These are phyloP conservation scores for Linnemannia schmuckeri DNA, from an alignment of 192 early-diverging fungal genomes.

Conservation along the genomic window DNA sequence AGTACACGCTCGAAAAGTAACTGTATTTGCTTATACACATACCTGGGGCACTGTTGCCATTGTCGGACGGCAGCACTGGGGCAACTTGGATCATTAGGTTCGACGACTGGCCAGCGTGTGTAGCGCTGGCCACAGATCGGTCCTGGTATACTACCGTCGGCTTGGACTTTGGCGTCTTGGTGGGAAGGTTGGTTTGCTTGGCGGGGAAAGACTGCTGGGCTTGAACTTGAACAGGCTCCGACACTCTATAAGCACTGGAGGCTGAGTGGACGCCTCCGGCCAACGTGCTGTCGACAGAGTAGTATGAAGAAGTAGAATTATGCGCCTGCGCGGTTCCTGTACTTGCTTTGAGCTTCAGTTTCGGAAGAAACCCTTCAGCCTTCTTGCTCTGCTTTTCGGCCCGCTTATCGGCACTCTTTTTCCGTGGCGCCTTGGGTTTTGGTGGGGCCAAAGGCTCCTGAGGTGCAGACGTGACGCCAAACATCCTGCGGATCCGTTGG, in stretches of 20 bases:
- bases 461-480: slow-evolving; percentile 18
- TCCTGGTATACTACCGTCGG: background rate
- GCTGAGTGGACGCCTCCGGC: background rate
- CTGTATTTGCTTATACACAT: background rate
- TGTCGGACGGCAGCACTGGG: background rate
- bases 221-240: background rate
- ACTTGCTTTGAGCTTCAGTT: slow-evolving; percentile 15
- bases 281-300: background rate
- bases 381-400: slow-evolving; percentile 4
- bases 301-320: background rate
- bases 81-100: background rate
- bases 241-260: background rate
- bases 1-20: background rate
- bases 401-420: slow-evolving; percentile 22
- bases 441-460: background rate
- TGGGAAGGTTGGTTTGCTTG: background rate
- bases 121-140: background rate
- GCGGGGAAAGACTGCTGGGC: background rate
- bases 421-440: slow-evolving; percentile 20
- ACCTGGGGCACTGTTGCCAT: background rate
- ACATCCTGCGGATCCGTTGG: slow-evolving; percentile 37
- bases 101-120: background rate
- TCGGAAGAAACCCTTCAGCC: background rate
- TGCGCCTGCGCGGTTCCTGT: background rate
- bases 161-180: background rate